A percentile compares a stretch with the other conserved stretches of the same genome.
phyloP scores from a whole-genome alignment of 345 rosid genomes.

The Gossypium anomalum region DNA sequence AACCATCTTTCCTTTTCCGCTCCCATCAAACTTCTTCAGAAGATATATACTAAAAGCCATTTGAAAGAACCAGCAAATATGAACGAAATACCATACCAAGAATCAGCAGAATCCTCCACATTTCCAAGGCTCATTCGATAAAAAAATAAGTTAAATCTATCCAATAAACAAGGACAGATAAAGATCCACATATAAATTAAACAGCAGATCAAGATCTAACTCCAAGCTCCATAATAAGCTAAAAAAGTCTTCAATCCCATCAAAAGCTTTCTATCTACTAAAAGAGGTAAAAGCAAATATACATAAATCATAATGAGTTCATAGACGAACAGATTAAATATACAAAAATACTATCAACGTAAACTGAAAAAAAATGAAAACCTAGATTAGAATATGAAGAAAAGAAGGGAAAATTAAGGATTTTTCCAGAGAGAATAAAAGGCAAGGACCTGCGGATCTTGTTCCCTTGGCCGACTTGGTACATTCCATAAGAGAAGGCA shows the following conservation, averaged over 20 bases:
- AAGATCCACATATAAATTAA: background rate
- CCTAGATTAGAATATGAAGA: background rate
- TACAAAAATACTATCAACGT: background rate
- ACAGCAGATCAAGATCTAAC: background rate
- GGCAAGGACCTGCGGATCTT: slow-evolving; percentile 75
- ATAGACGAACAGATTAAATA: background rate
- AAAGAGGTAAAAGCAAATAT: background rate
- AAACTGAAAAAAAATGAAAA: background rate
- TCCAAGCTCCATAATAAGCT: background rate
- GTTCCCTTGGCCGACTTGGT: slow-evolving; percentile 94
- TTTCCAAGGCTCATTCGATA: background rate
- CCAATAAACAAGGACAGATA: background rate
- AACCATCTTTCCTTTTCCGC: background rate
- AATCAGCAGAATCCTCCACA: background rate
- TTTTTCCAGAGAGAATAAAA: background rate
- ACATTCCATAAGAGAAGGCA: slow-evolving; percentile 89
- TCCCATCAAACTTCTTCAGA: background rate
- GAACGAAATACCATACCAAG: background rate
- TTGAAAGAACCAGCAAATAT: background rate
- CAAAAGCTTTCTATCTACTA: background rate
- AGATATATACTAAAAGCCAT: background rate
- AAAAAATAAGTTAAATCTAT: background rate
- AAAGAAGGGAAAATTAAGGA: background rate
- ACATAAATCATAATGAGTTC: background rate
- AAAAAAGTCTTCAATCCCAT: background rate